Conservation (phyloP, 768 basidiomycete genomes). For the Leccinum fibrillosum region DNA sequence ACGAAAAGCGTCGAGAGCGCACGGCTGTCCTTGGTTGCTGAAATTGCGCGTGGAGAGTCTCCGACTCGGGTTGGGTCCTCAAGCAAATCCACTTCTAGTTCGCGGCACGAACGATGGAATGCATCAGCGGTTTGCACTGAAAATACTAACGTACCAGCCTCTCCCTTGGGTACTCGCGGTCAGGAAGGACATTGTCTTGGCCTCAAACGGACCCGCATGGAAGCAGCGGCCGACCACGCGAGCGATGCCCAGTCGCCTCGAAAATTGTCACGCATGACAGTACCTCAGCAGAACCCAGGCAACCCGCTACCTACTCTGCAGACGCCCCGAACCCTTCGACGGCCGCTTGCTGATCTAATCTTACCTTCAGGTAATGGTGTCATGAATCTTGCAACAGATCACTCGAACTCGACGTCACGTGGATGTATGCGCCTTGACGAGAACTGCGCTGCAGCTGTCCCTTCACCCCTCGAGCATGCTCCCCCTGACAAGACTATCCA, state of each 20-base stretch:
- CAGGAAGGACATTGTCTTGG: neutral
- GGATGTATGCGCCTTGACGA: constrained; percentile 11
- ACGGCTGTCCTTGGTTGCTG: constrained; percentile 9
- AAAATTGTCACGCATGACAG: constrained; percentile 9
- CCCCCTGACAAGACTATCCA: neutral
- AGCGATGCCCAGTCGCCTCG: constrained; percentile 1
- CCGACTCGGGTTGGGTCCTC: constrained; percentile 6
- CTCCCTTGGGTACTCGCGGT: constrained; percentile 10
- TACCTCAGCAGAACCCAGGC: neutral
- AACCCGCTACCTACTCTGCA: neutral
- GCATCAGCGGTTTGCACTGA: neutral
- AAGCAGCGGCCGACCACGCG: neutral
- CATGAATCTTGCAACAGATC: neutral
- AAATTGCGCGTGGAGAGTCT: neutral
- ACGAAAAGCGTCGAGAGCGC: constrained; percentile 12
- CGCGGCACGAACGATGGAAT: constrained; percentile 4
- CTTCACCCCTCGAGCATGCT: neutral
- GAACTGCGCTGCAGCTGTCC: neutral
- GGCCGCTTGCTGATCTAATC: constrained; percentile 19
- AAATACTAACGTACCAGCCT: neutral
- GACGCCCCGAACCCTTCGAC: constrained; percentile 17
- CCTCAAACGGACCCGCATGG: constrained; percentile 16
- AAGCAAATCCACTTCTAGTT: neutral
- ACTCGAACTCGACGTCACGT: neutral
- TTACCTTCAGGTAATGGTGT: neutral